These are phyloP conservation scores for Neonectria coccinea DNA, from an alignment of 2,329 filamentous ascomycete species.

Conservation along the genomic window DNA sequence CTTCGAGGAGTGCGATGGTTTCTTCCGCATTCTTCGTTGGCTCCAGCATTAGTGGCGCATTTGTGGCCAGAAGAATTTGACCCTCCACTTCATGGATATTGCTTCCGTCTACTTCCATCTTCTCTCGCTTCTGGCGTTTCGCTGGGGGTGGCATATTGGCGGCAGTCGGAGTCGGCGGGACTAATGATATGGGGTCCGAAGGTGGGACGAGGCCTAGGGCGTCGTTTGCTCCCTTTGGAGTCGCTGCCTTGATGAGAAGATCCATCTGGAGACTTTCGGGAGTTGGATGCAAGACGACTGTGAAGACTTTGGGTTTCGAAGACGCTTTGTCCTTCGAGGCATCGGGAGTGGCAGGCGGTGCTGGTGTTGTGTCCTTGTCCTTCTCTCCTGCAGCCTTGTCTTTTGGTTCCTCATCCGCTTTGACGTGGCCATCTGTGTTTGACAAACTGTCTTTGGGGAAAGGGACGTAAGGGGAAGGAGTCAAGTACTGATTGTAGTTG, in stretches of 20 bases:
- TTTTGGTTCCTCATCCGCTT: conserved; percentile 53
- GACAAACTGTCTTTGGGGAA: conserved; percentile 73
- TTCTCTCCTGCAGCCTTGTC: conserved; percentile 49
- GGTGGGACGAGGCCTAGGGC: conserved; percentile 67
- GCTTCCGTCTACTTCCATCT: conserved; percentile 79
- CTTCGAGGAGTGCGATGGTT: conserved; percentile 77
- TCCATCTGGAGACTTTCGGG: conserved; percentile 80
- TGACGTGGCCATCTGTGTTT: conserved; percentile 40
- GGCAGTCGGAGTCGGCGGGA: conserved; percentile 72
- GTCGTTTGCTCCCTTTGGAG: conserved; percentile 65
- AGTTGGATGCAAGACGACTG: conserved; percentile 88
- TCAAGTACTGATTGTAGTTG: conserved; percentile 90
- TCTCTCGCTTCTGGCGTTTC: conserved; percentile 77
- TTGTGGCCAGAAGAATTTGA: conserved; percentile 78
- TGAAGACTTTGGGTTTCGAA: conserved; percentile 75
- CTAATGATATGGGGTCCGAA: conserved; percentile 71
- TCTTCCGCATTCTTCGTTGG: conserved; percentile 77
- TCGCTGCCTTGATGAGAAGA: conserved; percentile 79
- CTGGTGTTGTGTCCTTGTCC: conserved; percentile 71
- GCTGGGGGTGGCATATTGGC: conserved; percentile 69
- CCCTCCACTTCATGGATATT: conserved; percentile 82
- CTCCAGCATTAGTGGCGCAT: conserved; percentile 80
- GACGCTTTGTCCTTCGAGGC: conserved; percentile 48
- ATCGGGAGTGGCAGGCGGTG: conserved; percentile 59
- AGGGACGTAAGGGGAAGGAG: conserved; percentile 85